Percentiles rank a stretch among this genome's conserved stretches.
Evolutionary conservation across 2,329 filamentous ascomycete species (phyloP).

Genomic region (Fusarium annulatum): DNA sequence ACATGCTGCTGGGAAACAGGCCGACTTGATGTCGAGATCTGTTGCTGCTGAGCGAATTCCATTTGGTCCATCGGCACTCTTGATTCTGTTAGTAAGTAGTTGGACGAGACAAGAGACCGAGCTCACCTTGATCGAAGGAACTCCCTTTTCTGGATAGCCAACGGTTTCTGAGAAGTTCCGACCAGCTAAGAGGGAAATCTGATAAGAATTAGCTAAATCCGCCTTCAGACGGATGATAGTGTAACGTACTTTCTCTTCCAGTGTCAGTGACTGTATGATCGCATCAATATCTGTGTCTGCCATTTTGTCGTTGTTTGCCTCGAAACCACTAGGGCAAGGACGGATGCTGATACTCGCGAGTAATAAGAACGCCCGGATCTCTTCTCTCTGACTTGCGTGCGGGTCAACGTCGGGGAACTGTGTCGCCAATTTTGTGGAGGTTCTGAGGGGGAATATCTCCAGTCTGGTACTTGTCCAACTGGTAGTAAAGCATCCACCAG

Average conservation of each 20-base stretch:
- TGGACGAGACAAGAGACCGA: rapidly evolving
- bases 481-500: neutral
- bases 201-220: neutral
- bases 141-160: conserved; percentile 24
- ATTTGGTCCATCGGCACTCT: conserved; percentile 50
- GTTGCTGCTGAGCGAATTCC: conserved; percentile 49
- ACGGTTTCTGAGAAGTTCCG: conserved; percentile 42
- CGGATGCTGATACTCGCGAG: neutral
- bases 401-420: neutral
- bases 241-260: conserved; percentile 35
- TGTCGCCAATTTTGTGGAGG: neutral
- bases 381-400: neutral
- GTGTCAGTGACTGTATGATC: conserved; percentile 23
- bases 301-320: conserved; percentile 6
- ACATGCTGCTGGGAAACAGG: conserved; percentile 49
- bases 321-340: neutral
- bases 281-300: conserved; percentile 8
- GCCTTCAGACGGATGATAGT: rapidly evolving
- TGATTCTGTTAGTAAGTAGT: neutral
- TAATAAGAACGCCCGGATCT: neutral
- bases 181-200: conserved; percentile 41
- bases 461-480: neutral
- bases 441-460: neutral
- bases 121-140: conserved; percentile 38
- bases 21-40: conserved; percentile 45